Evolutionary conservation across 805 yeast genomes (phyloP).

Genomic region (Metschnikowia shivogae): DNA sequence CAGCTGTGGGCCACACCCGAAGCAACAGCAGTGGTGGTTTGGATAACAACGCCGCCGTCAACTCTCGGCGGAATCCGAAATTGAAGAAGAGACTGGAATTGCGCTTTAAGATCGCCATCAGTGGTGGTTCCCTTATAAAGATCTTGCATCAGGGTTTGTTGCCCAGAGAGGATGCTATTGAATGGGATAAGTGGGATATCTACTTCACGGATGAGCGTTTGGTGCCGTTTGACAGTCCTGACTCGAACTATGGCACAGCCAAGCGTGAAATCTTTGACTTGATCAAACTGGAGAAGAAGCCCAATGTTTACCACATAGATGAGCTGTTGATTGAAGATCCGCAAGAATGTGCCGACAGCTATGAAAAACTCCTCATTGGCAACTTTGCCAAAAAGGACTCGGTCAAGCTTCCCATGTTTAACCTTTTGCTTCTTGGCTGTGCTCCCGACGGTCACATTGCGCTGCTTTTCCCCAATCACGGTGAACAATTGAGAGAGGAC

Average conservation of each 20-base stretch:
- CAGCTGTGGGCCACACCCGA: constrained; percentile 11
- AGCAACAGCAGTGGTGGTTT: constrained; percentile 13
- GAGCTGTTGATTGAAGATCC: constrained; percentile 70
- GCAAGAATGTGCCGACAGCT: constrained; percentile 90
- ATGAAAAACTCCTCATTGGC: constrained; percentile 79
- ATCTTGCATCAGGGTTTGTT: constrained; percentile 85
- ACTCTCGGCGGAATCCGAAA: constrained; percentile 21
- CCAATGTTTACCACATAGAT: constrained; percentile 80
- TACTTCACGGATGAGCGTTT: constrained; percentile 95
- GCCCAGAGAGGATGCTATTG: constrained; percentile 62
- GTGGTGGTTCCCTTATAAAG: constrained; percentile 89
- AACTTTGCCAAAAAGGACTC: constrained; percentile 96
- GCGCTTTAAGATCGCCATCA: constrained; percentile 83
- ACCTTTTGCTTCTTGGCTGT: constrained; percentile 85
- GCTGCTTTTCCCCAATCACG: constrained; percentile 88
- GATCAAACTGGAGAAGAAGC: constrained; percentile 51
- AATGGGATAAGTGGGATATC: constrained; percentile 93
- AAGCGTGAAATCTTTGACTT: constrained; percentile 76
- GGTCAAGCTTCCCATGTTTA: constrained; percentile 93
- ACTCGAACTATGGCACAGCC: constrained; percentile 87
- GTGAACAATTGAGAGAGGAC: constrained; percentile 78
- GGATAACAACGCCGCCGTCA: constrained; percentile 4
- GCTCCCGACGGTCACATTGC: constrained; percentile 99
- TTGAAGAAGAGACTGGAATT: constrained; percentile 55
- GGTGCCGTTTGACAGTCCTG: constrained; percentile 78